Percentiles rank a stretch among this genome's conserved stretches.
Evolutionary conservation across 805 yeast species (phyloP).

Genomic region (Candida germanica): DNA sequence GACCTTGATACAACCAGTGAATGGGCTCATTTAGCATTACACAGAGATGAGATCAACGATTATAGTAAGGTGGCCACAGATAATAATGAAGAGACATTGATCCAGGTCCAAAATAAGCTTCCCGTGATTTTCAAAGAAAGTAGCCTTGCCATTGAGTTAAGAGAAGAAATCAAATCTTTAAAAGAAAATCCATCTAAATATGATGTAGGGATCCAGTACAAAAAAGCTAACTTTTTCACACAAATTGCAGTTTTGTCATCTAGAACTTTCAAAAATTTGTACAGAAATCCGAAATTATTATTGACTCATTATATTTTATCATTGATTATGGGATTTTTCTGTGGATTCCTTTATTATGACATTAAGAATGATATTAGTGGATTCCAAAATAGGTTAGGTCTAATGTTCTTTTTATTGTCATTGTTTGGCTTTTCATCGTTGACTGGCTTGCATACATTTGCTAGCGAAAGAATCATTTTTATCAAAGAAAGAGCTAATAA

Average conservation of each 20-base stretch:
- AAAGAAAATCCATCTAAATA: constrained; percentile 22
- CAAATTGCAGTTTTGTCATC: constrained; percentile 77
- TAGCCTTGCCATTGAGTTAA: constrained; percentile 37
- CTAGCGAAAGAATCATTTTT: constrained; percentile 84
- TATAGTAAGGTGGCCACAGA: constrained; percentile 19
- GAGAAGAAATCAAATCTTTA: constrained; percentile 31
- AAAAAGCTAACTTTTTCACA: constrained; percentile 54
- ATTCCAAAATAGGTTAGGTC: constrained; percentile 90
- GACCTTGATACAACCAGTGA: constrained; percentile 64
- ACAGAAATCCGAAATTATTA: constrained; percentile 87
- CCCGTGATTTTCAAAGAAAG: constrained; percentile 39
- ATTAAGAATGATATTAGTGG: constrained; percentile 90
- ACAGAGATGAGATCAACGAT: constrained; percentile 61
- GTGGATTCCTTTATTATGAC: constrained; percentile 82
- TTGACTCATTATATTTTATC: constrained; percentile 81
- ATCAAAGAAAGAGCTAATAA: constrained; percentile 93
- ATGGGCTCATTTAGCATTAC: constrained; percentile 85
- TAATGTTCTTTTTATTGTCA: constrained; percentile 87
- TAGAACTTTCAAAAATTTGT: constrained; percentile 87
- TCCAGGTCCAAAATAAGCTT: constrained; percentile 26
- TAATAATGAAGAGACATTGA: constrained; percentile 20
- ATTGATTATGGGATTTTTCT: constrained; percentile 70
- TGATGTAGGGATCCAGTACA: constrained; percentile 30
- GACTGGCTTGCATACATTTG: constrained; percentile 87
- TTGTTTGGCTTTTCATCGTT: constrained; percentile 92